Evolutionary conservation across 805 yeast genomes (phyloP).

Genomic region (Priceomyces haplophilus): DNA sequence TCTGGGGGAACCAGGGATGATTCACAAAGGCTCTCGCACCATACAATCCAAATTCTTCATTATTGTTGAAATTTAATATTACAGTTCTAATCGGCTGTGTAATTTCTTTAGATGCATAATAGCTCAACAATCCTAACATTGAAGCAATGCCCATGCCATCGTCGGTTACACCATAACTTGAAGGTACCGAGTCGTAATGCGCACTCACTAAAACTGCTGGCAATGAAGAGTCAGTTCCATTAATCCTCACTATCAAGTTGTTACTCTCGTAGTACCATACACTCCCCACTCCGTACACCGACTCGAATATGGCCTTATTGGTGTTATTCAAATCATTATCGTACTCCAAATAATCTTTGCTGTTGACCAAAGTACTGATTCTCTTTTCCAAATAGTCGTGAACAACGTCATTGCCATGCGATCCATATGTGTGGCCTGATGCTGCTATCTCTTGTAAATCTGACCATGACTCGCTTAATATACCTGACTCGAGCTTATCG

Average conservation of each 20-base stretch:
- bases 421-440: slow-evolving; percentile 73
- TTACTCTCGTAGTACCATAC: slow-evolving; percentile 79
- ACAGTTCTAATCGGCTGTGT: slow-evolving; percentile 67
- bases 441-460: slow-evolving; percentile 68
- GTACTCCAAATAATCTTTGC: slow-evolving; percentile 30
- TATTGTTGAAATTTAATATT: slow-evolving; percentile 80
- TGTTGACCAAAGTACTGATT: slow-evolving; percentile 32
- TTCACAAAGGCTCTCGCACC: slow-evolving; percentile 75
- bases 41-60: slow-evolving; percentile 83
- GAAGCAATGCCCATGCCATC: slow-evolving; percentile 89
- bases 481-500: slow-evolving; percentile 33
- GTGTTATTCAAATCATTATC: slow-evolving; percentile 41
- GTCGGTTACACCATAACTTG: slow-evolving; percentile 85
- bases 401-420: slow-evolving; percentile 72
- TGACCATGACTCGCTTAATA: slow-evolving; percentile 55
- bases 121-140: slow-evolving; percentile 64
- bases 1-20: slow-evolving; percentile 68
- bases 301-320: slow-evolving; percentile 49
- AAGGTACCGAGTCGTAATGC: slow-evolving; percentile 87
- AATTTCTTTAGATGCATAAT: slow-evolving; percentile 30
- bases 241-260: slow-evolving; percentile 71
- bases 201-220: slow-evolving; percentile 77
- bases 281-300: slow-evolving; percentile 46
- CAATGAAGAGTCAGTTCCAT: slow-evolving; percentile 56
- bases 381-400: slow-evolving; percentile 60